Base-by-base conservation (phyloP, 202 grass and related monocot species). In the Carex arenaria region DNA sequence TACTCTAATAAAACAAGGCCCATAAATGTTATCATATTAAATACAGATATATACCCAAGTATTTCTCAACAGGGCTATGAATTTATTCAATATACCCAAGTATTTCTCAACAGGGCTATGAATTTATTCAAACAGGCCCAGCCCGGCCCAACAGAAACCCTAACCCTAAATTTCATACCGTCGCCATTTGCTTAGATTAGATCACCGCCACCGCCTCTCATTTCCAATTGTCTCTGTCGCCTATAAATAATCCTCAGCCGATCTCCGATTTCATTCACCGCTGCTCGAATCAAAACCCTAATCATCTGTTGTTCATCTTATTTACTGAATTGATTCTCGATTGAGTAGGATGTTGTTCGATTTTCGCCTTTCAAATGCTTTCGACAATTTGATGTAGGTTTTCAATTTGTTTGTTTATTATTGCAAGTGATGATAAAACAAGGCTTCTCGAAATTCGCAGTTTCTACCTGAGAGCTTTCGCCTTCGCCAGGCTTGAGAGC, bases 401-500 rank as follows among this genome's bases (percentile, higher is more conserved):
- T 7, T 55, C 49, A 19, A 4, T 65, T 1, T 43, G 20, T 36
- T 26, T 26, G 3, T 34, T 34, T 4, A 3, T 22, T 45, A 45
- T 45, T 62, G 79, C 79, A 38, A 31, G 26, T 76, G 72, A 76
- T 76, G 72, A 76, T 23, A 56, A 75, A 22, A 56, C 49, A 26
- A 70, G 71, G 47, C 55, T 82, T 82, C 79, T 82, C 79, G 17
- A 82, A 82, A 84, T 84, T 84, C 68, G 68, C 82, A 84, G 49
- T 84, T 61, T 47, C 49, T 28, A 64, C 82, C 82, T 73, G 68
- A 84, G 82, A 56, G 82, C 82, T 84, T 72, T 84, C 82, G 82
- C 82, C 82, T 73, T 61, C 47, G 63, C 82, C 67, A 52, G 63
- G 82, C 82, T 84, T 74, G 82, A 84, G 82, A 84, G 82, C 82